Conservation (phyloP, 2,329 filamentous ascomycete genomes). For the Zymoseptoria brevis region DNA sequence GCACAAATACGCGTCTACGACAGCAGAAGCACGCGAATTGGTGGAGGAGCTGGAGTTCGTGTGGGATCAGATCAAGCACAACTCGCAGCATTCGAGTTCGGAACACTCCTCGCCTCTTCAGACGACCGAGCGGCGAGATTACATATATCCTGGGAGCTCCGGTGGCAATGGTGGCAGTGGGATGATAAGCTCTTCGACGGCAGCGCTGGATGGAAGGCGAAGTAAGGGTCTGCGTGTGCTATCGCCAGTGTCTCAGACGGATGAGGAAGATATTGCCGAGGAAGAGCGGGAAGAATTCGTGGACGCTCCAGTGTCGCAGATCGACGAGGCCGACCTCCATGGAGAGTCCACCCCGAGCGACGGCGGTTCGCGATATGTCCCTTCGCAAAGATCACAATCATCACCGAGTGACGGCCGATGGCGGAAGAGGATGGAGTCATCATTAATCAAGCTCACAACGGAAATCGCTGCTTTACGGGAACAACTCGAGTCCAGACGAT, state of each 20-base stretch:
- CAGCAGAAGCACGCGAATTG: conserved; percentile 75
- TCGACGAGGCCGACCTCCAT: conserved; percentile 29
- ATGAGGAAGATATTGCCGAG: conserved; percentile 31
- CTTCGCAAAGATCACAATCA: conserved; percentile 6
- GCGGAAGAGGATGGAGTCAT: conserved; percentile 75
- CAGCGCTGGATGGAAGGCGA: conserved; percentile 20
- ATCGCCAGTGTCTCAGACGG: conserved; percentile 73
- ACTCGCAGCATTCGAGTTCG: conserved; percentile 26
- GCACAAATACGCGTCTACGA: conserved; percentile 85
- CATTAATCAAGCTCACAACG: conserved; percentile 79
- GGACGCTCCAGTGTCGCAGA: conserved; percentile 42
- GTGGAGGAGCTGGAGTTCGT: conserved; percentile 96
- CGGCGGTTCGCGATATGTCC: conserved; percentile 10
- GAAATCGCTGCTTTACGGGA: conserved; percentile 89
- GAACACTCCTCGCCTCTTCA: conserved; percentile 25
- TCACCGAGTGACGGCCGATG: conserved; percentile 49
- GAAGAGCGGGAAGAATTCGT: conserved; percentile 40
- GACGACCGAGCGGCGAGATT: conserved; percentile 29
- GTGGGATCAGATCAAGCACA: conserved; percentile 95
- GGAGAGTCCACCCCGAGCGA: conserved; percentile 12
- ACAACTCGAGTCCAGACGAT: conserved; percentile 70
- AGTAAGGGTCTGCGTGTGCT: conserved; percentile 48
- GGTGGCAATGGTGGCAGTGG: conserved; percentile 16
- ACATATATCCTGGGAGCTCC: conserved; percentile 21
- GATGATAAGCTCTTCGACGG: conserved; percentile 19